Evolutionary conservation across 2,329 filamentous ascomycete genomes (phyloP).

Genomic region (Arthrobotrys sinensis): DNA sequence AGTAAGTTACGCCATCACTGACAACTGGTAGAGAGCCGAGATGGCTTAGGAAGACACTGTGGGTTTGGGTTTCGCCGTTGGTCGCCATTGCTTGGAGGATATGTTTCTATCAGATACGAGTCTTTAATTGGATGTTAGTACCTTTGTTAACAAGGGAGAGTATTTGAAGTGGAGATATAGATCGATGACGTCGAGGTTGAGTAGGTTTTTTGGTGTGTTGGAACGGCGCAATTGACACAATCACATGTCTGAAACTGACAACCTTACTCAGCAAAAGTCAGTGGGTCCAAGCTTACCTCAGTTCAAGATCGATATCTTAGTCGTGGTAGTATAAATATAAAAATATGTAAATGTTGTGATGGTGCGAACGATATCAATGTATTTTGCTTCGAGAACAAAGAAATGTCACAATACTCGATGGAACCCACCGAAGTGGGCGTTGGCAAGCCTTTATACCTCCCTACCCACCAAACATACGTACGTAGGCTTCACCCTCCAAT

Average conservation of each 20-base stretch:
- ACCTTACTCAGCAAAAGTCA: conserved; percentile 14
- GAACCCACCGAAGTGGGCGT: conserved; percentile 10
- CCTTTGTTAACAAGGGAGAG: neutral
- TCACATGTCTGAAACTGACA: conserved; percentile 29
- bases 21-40: conserved; percentile 52
- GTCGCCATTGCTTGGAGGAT: conserved; percentile 36
- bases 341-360: neutral
- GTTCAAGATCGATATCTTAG: neutral
- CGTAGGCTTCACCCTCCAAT: conserved; percentile 11
- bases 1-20: conserved; percentile 59
- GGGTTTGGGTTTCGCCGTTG: conserved; percentile 51
- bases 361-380: neutral
- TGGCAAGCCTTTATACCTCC: conserved; percentile 30
- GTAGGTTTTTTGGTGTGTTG: conserved; percentile 33
- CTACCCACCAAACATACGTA: neutral
- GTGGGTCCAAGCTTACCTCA: conserved; percentile 23
- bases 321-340: conserved; percentile 8
- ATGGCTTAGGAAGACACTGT: conserved; percentile 57
- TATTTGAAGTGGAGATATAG: neutral
- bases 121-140: neutral
- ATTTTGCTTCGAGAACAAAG: neutral
- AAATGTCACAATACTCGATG: conserved; percentile 1
- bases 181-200: conserved; percentile 38
- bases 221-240: conserved; percentile 17
- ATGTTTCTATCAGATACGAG: neutral